Evolutionary conservation across 768 basidiomycete species (phyloP), one percentile per base, ranked within the genome.

Genomic region (Phylloporus rhodoxanthus): DNA sequence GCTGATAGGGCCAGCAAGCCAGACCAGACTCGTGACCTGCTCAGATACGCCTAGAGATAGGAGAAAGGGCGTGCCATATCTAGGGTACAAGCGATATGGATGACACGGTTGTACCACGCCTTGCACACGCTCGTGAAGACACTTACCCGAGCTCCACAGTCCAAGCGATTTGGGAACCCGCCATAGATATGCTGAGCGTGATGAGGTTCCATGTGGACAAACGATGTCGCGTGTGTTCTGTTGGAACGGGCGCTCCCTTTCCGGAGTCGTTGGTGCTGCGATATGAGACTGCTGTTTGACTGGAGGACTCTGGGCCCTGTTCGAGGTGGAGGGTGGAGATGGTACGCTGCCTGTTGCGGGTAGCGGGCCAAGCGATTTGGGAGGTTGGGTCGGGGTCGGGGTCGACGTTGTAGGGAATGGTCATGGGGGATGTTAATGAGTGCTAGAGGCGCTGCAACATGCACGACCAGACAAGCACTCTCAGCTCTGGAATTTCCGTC

Each of bases 41-140:
- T 93, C 94, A 0, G 91, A 85, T 23, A 98, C 71, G 7, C 87
- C 87, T 17, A 87, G 74, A 28, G 75, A 76, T 13, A 95, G 76
- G 33, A 98, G 74, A 67, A 96, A 96, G 1, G 95, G 95, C 5
- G 95, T 97, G 32, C 95, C 95, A 60, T 95, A 96, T 65, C 95
- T 96, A 44, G 48, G 41, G 50, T 55, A 37, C 20, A 15, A 37
- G 28, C 13, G 39, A 50, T 25, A 57, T 37, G 19, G n/a, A 42
- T 34, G 3, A 32, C 36, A 33, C 25, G 37, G 40, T 51, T 38
- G 19, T 14, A 37, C 20, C 51, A 44, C 9, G 17, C 37, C 41
- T 20, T 21, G 20, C 15, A 47, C 47, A 50, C 39, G 47, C 45
- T 53, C 26, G 8, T 15, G 20, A 19, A 40, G 29, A 46, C 25